Evolutionary conservation across 2,329 filamentous ascomycete species (phyloP).

Genomic region (Taxawa tesnikishii): DNA sequence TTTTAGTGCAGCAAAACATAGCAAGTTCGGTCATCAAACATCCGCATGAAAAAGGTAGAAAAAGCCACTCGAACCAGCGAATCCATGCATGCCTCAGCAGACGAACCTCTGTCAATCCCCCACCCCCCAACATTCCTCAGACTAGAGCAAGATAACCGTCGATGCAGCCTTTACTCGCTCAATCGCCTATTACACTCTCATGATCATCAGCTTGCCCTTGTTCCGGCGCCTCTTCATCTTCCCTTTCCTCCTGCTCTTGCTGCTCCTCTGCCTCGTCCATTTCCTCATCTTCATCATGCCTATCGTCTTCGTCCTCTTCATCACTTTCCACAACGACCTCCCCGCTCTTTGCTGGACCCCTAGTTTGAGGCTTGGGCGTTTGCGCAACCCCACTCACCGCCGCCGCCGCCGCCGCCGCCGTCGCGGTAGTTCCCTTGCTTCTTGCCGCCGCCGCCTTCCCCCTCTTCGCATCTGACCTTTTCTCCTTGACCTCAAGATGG

Average conservation of each 20-base stretch:
- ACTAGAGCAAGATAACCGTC: too few relatives aligned
- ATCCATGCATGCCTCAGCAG: too few relatives aligned
- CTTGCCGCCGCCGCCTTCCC: slow-evolving; percentile 29
- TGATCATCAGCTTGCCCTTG: slow-evolving; percentile 22
- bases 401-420: background rate
- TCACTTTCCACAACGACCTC: slow-evolving; percentile 12
- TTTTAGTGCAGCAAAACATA: too few relatives aligned
- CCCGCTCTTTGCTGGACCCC: slow-evolving; percentile 20
- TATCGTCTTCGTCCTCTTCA: slow-evolving; percentile 8
- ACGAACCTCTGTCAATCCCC: too few relatives aligned
- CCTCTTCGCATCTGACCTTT: slow-evolving; percentile 30
- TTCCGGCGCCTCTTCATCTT: slow-evolving; percentile 20
- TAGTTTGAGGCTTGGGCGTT: slow-evolving; percentile 4
- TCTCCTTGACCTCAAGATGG: slow-evolving; percentile 48
- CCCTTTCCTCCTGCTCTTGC: slow-evolving; percentile 13
- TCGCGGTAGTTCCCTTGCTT: slow-evolving; percentile 20
- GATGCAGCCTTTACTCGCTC: slow-evolving; percentile 21
- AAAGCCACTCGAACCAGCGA: too few relatives aligned
- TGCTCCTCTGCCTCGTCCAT: slow-evolving; percentile 17
- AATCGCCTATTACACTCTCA: slow-evolving; percentile 17
- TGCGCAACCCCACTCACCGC: slow-evolving; percentile 1
- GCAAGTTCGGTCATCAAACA: too few relatives aligned
- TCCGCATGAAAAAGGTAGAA: too few relatives aligned
- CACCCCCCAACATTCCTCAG: too few relatives aligned
- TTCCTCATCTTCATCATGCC: slow-evolving; percentile 1